phyloP scores from a whole-genome alignment of 257 asterid species.

The Parsonsia alboflavescens region DNA sequence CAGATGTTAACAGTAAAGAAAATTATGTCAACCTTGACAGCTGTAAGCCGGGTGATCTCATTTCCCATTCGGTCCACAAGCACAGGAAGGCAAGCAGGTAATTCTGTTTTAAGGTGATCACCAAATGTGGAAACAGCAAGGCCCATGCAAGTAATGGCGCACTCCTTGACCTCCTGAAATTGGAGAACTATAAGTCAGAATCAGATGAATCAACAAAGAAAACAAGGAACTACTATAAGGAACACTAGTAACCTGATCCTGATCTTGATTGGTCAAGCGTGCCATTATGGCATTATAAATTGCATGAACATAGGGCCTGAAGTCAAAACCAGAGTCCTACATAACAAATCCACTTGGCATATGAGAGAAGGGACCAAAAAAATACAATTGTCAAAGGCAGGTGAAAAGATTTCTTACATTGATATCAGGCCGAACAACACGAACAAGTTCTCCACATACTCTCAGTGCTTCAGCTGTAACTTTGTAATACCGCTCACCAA shows the following conservation, averaged over 20 bases:
- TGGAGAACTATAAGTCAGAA: slow-evolving; percentile 20
- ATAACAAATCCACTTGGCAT: slow-evolving; percentile 20
- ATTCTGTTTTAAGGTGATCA: slow-evolving; percentile 71
- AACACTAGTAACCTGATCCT: slow-evolving; percentile 75
- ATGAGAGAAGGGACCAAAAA: slow-evolving; percentile 6
- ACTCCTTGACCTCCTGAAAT: slow-evolving; percentile 96
- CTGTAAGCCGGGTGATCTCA: slow-evolving; percentile 96
- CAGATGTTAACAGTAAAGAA: background rate
- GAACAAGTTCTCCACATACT: slow-evolving; percentile 97
- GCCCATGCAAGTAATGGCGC: slow-evolving; percentile 99
- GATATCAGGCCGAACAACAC: slow-evolving; percentile 82
- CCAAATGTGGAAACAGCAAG: slow-evolving; percentile 94
- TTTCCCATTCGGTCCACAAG: slow-evolving; percentile 99
- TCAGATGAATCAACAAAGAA: background rate
- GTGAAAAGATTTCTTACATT: slow-evolving; percentile 41
- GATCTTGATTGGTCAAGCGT: slow-evolving; percentile 98
- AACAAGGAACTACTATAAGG: slow-evolving; percentile 16
- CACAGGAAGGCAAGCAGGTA: slow-evolving; percentile 93
- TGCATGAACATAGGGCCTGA: slow-evolving; percentile 83
- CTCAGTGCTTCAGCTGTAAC: slow-evolving; percentile 98
- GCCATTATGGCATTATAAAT: slow-evolving; percentile 89
- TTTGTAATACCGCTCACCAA: slow-evolving; percentile 92
- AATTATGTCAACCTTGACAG: slow-evolving; percentile 68
- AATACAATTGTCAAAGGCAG: slow-evolving; percentile 3
- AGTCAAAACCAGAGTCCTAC: slow-evolving; percentile 74